Evolutionary conservation across 306 rosid genomes (phyloP).

Genomic region (Pueraria montana): DNA sequence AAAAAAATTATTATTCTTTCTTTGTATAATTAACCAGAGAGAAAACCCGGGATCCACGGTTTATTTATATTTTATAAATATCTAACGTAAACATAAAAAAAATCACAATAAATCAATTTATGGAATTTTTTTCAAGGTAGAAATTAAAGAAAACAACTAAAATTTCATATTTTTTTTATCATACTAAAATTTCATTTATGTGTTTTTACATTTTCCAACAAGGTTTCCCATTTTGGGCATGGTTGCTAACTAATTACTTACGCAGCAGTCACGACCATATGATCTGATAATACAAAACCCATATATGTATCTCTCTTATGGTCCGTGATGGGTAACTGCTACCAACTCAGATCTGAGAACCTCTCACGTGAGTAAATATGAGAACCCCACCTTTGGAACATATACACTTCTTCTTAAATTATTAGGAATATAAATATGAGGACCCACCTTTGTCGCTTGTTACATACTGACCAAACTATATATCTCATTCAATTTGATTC

Average conservation of each 20-base stretch:
- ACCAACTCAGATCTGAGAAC: not conserved
- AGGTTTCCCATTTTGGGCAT: not conserved
- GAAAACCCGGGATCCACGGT: no score
- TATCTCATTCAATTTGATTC: not conserved
- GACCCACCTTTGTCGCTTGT: slow-evolving; percentile 9
- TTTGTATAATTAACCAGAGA: no score
- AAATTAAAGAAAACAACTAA: not conserved
- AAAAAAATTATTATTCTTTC: no score
- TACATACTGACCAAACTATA: not conserved
- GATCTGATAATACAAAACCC: not conserved
- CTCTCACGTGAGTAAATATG: slow-evolving; percentile 1
- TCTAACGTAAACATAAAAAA: no score
- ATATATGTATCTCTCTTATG: not conserved
- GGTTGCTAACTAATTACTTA: not conserved
- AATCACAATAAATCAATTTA: no score
- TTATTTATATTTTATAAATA: no score
- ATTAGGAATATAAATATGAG: not conserved
- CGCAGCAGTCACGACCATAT: not conserved
- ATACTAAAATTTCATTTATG: no score
- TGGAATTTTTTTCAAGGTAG: not conserved
- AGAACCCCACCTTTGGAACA: not conserved
- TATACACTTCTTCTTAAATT: not conserved
- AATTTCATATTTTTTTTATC: no score
- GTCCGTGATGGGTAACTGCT: not conserved
- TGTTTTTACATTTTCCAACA: not conserved